A percentile compares a stretch with the other conserved stretches of the same genome.
Evolutionary conservation across 495 filamentous ascomycete genomes (phyloP).

Genomic region (Daldinia loculata): DNA sequence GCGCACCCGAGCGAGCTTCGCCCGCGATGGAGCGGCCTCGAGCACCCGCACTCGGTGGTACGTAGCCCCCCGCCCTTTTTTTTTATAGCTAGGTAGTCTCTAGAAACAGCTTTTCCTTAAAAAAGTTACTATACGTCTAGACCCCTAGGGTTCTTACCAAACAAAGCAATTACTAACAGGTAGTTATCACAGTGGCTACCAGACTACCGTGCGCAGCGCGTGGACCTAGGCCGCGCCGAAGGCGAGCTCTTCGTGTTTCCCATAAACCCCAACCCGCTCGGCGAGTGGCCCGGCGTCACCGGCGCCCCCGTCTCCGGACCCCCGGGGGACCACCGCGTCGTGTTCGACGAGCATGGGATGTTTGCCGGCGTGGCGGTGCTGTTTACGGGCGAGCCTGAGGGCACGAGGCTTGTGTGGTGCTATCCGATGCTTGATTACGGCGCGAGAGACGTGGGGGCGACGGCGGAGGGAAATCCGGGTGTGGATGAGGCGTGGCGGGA

Average conservation of each 20-base stretch:
- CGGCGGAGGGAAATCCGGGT: constrained; percentile 6
- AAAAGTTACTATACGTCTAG: no score
- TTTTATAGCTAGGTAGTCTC: no score
- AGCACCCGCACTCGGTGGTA: constrained; percentile 8
- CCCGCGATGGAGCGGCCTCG: constrained; percentile 18
- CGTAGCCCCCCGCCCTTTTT: background rate
- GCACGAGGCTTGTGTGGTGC: constrained; percentile 14
- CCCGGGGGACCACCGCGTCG: constrained; percentile 15
- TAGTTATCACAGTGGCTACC: background rate
- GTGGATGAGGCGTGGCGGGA: constrained; percentile 25
- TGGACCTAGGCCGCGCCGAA: constrained; percentile 10
- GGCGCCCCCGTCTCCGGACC: constrained; percentile 6
- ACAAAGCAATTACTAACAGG: no score
- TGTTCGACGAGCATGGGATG: constrained; percentile 14
- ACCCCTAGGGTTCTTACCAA: no score
- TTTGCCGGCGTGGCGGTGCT: constrained; percentile 22
- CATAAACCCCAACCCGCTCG: background rate
- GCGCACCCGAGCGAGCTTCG: constrained; percentile 3
- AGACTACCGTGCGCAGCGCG: constrained; percentile 8
- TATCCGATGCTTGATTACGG: constrained; percentile 7
- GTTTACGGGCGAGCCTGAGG: background rate
- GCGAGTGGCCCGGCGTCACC: constrained; percentile 10
- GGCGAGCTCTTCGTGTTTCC: constrained; percentile 15
- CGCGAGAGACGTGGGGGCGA: constrained; percentile 3
- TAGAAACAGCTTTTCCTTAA: background rate